Base-by-base conservation (phyloP, 805 yeast species). In the Maudiozyma pseudohumilis region DNA sequence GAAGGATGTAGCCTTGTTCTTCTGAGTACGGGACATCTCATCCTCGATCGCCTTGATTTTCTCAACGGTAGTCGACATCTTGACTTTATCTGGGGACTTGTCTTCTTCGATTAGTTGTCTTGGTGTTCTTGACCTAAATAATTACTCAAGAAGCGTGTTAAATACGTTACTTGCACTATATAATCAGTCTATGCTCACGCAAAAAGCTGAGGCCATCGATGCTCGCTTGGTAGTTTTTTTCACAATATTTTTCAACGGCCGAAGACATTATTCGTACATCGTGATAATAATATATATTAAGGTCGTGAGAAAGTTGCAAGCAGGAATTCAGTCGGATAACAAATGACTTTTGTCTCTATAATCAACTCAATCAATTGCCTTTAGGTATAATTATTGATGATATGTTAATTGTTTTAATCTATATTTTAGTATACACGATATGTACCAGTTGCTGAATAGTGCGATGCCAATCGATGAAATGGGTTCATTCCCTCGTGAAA, bases 11-110 rank as follows among this genome's bases (percentile, higher is more conserved):
- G 94, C 94, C 77, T 92, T 92, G 67, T 92, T 92, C 67, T 89
- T 92, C 60, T 92, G 99, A 55, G 99, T 92, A 54, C 73, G 73
- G 66, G 96, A 88, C 98, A 89, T 89, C 71, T 89, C 98, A 65
- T 82, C 92, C 64, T 89, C 96, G 69, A 88, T 83, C 66, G 80
- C 79, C 66, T 82, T 79, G 56, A 82, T 81, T 59, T 81, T 72
- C 38, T 77, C 84, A 37, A 77, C 82, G 5, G 80, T 76, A 9
- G 83, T 77, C 46, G 77, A 67, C 82, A 77, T 77, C 34, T 40
- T 47, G 12, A n/a, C 32, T n/a, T n/a, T n/a, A n/a, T n/a, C n/a
- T n/a, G n/a, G n/a, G n/a, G n/a, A n/a, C n/a, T n/a, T n/a, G n/a
- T n/a, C n/a, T n/a, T n/a, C n/a, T n/a, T n/a, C n/a, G n/a, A n/a